Percentiles rank a stretch among this genome's conserved stretches.
These are phyloP conservation scores for Talaromyces sp. DNA, from an alignment of 2,329 filamentous ascomycete species.

Conservation along the genomic window DNA sequence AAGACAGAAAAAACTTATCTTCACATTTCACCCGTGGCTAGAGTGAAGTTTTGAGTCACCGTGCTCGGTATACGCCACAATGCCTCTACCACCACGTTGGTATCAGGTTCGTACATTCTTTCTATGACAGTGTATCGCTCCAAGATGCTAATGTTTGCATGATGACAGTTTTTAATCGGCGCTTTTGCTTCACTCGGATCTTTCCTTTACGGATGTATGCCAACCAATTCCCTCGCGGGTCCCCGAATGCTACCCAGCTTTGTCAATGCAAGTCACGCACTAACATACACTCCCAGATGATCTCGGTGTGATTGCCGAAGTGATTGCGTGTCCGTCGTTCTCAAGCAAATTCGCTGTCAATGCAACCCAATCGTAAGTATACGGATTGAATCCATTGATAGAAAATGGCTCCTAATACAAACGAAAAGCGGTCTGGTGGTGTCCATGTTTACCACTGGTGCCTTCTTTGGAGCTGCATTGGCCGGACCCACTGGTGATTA, in stretches of 20 bases:
- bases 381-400: background rate
- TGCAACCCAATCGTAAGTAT: slow-evolving; percentile 32
- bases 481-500: slow-evolving; percentile 63
- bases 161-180: slow-evolving; percentile 52
- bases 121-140: background rate
- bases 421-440: slow-evolving; percentile 62
- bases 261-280: background rate
- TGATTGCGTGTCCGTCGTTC: slow-evolving; percentile 45
- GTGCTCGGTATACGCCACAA: slow-evolving; percentile 24
- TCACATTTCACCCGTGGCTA: background rate
- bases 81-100: slow-evolving; percentile 57
- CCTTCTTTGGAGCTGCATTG: slow-evolving; percentile 65
- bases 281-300: slow-evolving; percentile 40
- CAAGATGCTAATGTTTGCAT: slow-evolving; percentile 15
- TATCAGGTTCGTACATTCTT: slow-evolving; percentile 47
- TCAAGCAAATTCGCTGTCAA: slow-evolving; percentile 30
- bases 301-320: slow-evolving; percentile 59
- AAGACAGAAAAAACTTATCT: slow-evolving; percentile 16
- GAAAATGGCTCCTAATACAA: background rate
- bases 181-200: slow-evolving; percentile 60
- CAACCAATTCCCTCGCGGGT: background rate
- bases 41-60: background rate
- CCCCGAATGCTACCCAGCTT: background rate
- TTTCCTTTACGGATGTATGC: slow-evolving; percentile 53
- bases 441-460: slow-evolving; percentile 72